Percentiles rank a stretch among this genome's conserved stretches.
phyloP scores from a whole-genome alignment of 495 filamentous ascomycete species.

The Elaphomyces granulatus region DNA sequence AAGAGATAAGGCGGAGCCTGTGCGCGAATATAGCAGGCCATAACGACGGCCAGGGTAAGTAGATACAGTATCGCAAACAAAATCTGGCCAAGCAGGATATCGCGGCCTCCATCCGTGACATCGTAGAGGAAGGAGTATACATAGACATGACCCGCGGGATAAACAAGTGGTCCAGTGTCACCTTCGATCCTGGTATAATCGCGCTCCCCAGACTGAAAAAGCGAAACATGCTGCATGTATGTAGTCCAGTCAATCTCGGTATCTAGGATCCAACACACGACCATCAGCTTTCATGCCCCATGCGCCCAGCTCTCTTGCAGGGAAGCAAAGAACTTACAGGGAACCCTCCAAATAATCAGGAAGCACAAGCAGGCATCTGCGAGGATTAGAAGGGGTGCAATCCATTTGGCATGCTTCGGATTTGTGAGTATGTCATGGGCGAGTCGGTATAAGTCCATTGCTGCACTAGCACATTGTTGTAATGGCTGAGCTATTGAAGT shows the following conservation, averaged over 20 bases:
- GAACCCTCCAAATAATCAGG: constrained; percentile 68
- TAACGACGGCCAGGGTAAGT: constrained; percentile 54
- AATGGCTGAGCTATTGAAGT: too few species aligned
- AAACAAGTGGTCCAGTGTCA: constrained; percentile 83
- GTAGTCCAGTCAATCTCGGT: constrained; percentile 97
- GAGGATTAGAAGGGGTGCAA: constrained; percentile 53
- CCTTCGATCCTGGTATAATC: constrained; percentile 80
- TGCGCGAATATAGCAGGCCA: constrained; percentile 67
- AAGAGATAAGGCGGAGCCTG: constrained; percentile 79
- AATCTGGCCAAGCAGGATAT: constrained; percentile 68
- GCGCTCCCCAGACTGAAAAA: constrained; percentile 68
- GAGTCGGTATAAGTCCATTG: constrained; percentile 16
- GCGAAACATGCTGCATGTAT: constrained; percentile 85
- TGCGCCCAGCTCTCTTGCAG: not conserved
- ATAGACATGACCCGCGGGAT: constrained; percentile 87
- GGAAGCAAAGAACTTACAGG: constrained; percentile 45
- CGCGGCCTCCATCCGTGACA: constrained; percentile 56
- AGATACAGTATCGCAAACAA: constrained; percentile 72
- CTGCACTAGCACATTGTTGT: too few species aligned
- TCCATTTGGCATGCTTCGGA: constrained; percentile 45
- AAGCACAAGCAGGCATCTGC: constrained; percentile 59
- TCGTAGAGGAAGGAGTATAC: constrained; percentile 69
- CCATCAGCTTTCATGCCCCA: not conserved
- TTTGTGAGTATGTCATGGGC: constrained; percentile 28
- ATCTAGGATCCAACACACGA: constrained; percentile 37